A percentile compares a stretch with the other conserved stretches of the same genome.
phyloP scores from a whole-genome alignment of 768 basidiomycete species.

The Lentinus brumalis region DNA sequence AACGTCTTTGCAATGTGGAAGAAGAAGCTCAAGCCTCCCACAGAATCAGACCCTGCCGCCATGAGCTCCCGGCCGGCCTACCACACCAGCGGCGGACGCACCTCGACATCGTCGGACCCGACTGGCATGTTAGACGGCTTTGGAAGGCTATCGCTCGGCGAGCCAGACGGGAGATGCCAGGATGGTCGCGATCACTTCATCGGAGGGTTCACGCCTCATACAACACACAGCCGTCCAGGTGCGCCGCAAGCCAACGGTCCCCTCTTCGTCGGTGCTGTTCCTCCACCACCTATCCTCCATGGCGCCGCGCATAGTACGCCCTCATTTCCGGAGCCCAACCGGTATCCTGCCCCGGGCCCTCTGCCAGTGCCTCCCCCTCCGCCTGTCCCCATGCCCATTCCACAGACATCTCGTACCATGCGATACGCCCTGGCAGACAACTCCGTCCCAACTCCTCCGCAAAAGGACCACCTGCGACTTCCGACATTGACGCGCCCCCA shows the following conservation, averaged over 20 bases:
- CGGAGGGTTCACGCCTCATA: slow-evolving; percentile 45
- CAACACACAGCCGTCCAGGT: neutral
- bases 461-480: slow-evolving; percentile 23
- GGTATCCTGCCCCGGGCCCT: slow-evolving; percentile 15
- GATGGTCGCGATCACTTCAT: slow-evolving; percentile 23
- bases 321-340: slow-evolving; percentile 1
- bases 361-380: slow-evolving; percentile 25
- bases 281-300: neutral
- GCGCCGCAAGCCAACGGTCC: no score
- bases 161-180: neutral
- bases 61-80: neutral
- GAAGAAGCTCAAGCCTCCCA: slow-evolving; percentile 13
- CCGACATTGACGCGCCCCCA: slow-evolving; percentile 32
- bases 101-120: slow-evolving; percentile 1
- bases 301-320: neutral
- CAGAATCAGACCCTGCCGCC: slow-evolving; percentile 1
- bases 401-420: slow-evolving; percentile 41
- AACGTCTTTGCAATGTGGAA: slow-evolving; percentile 13
- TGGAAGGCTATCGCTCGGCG: slow-evolving; percentile 4
- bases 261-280: slow-evolving; percentile 10
- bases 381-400: slow-evolving; percentile 34
- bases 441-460: slow-evolving; percentile 12
- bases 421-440: slow-evolving; percentile 33
- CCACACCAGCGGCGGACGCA: slow-evolving; percentile 2
- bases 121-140: slow-evolving; percentile 1